Evolutionary conservation across 2,329 filamentous ascomycete species (phyloP), one percentile per base, ranked within the genome.

Genomic region (Penicillium hordei): DNA sequence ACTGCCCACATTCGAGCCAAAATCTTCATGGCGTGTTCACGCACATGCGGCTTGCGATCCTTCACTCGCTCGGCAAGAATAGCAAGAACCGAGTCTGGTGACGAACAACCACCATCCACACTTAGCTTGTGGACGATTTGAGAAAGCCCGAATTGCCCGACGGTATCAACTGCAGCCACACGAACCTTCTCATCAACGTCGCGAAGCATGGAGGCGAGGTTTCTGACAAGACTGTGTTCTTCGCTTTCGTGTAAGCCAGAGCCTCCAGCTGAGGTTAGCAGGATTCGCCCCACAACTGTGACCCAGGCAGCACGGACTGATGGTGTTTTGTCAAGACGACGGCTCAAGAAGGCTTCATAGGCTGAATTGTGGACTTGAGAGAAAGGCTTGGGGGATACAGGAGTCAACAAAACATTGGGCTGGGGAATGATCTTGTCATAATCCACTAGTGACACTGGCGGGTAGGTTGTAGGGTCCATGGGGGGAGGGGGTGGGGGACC

Each of bases 1-100:
- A 95, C 93, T n/a, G 91, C 93, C 94, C 94, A 99, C 29, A 97
- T 87, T 60, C 88, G 90, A 12, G 86, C 90, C 1, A 97, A 79
- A 9, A 95, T 81, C 50, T 87, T 88, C 85, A 96, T 96, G 25
- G 91, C 93, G 66, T 93, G 91, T 39, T 90, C 86, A 57, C 93
- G 89, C 12, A 99, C 90, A 42, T 85, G 81, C 15, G 88, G 85
- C 71, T 89, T 93, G 61, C 89, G 88, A 76, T 99, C 95, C 66
- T 93, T 91, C 64, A 91, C 91, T 62, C 94, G 86, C 70, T 97
- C 92, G 29, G 91, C 90, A 27, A 99, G 83, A 61, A 89, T 91
- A 54, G 83, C 86, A 17, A 99, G 82, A 27, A 97, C 83, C 0
- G 93, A 94, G 21, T 88, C 89, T 36, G 88, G 79, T 63, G 91